Conservation (phyloP, 2,329 filamentous ascomycete species). For the Pseudogymnoascus sp. region DNA sequence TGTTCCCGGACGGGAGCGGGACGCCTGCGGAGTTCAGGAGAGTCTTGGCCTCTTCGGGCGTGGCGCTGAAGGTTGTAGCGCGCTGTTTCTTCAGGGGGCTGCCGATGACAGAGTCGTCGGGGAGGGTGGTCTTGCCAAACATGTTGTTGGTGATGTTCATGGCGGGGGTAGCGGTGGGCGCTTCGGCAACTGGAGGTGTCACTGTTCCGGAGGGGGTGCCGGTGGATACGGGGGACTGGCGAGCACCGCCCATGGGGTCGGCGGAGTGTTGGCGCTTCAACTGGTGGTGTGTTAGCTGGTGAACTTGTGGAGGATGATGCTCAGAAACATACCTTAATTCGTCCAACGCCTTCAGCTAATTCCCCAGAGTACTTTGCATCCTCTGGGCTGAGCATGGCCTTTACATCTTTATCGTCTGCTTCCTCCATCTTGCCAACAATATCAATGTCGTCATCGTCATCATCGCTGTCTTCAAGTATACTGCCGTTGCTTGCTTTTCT, state of each 20-base stretch:
- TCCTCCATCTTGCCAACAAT: slow-evolving; percentile 59
- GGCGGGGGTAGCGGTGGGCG: slow-evolving; percentile 28
- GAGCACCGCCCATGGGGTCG: slow-evolving; percentile 50
- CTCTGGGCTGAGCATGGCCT: slow-evolving; percentile 56
- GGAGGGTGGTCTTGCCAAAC: slow-evolving; percentile 36
- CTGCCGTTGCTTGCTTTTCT: slow-evolving; percentile 58
- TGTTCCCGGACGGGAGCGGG: background rate
- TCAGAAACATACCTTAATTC: slow-evolving; percentile 57
- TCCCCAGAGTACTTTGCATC: slow-evolving; percentile 67
- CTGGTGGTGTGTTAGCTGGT: slow-evolving; percentile 38
- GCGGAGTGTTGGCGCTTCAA: slow-evolving; percentile 74
- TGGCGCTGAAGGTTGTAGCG: slow-evolving; percentile 21
- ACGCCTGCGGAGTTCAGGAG: slow-evolving; percentile 3
- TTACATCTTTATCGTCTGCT: slow-evolving; percentile 52
- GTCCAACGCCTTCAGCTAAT: slow-evolving; percentile 70
- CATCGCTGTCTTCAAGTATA: slow-evolving; percentile 51
- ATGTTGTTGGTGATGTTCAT: slow-evolving; percentile 29
- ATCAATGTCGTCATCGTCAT: slow-evolving; percentile 62
- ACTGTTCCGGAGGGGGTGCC: slow-evolving; percentile 34
- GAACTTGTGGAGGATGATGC: background rate
- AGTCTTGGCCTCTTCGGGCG: slow-evolving; percentile 4
- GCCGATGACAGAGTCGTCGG: slow-evolving; percentile 46
- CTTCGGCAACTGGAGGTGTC: slow-evolving; percentile 37
- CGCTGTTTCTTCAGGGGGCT: slow-evolving; percentile 72
- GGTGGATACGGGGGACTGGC: slow-evolving; percentile 41